Evolutionary conservation across 2,329 filamentous ascomycete genomes (phyloP), one percentile per base, ranked within the genome.

Genomic region (Trematosphaeria pertusa): DNA sequence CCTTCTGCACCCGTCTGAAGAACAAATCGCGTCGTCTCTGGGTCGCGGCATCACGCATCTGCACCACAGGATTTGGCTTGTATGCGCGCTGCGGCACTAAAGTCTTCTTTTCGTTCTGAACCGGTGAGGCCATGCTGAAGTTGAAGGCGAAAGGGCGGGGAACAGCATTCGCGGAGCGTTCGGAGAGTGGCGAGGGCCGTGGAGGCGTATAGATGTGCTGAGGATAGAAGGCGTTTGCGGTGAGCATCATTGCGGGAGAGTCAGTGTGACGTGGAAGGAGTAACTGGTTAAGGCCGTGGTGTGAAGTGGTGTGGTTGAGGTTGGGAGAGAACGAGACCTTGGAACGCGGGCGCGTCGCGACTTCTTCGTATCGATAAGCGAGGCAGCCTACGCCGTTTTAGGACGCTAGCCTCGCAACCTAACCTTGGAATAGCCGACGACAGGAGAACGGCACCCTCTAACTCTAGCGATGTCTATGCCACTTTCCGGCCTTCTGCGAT

Each of bases 1-100:
- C 63, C 32, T 72, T 71, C 39, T 73, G 64, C 9, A 80, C 74
- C 42, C 74, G 87, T 63, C 85, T 83, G 48, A 93, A 73, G 59
- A 93, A 93, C 45, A 87, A 75, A 22, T 82, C 81, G 36, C 88
- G 77, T 46, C 89, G 76, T 43, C 81, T 77, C 64, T 89, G 85
- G 44, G 85, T 82, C 0, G 78, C 77, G 14, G 82, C 83, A 64
- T 91, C 74, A 39, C 83, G 78, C 50, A 74, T 81, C 54, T 81
- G 80, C 14, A 85, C 72, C 5, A 87, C 60, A 0, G 86, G 87
- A 51, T 87, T 89, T 26, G 80, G 77, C 50, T 87, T 87, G 43
- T 78, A 73, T 11, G 77, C 75, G 36, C 68, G 67, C 37, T 70
- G 62, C 1, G 56, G 40, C 12, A 52, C 50, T 6, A 52, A 21